These are phyloP conservation scores for Buddleja alternifolia DNA, from an alignment of 257 asterid species.

Conservation along the genomic window DNA sequence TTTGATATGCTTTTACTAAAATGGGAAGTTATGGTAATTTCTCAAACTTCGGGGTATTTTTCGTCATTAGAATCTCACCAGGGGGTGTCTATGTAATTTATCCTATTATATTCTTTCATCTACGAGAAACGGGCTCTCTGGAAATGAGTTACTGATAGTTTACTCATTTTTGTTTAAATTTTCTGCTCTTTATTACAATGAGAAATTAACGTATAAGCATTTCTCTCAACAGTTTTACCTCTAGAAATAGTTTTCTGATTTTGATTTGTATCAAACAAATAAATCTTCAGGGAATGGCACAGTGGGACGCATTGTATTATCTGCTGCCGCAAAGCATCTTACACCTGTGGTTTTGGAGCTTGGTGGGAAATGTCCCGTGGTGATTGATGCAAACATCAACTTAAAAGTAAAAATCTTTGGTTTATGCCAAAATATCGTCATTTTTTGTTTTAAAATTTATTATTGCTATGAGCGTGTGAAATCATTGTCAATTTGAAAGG, in stretches of 20 bases:
- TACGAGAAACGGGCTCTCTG: too few relatives aligned
- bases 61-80: too few relatives aligned
- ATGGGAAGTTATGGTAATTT: too few relatives aligned
- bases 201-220: background rate
- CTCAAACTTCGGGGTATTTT: too few relatives aligned
- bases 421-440: background rate
- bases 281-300: conserved; percentile 63
- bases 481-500: conserved; percentile 42
- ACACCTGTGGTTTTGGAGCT: conserved; percentile 91
- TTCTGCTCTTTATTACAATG: background rate
- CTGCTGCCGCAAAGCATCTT: conserved; percentile 95
- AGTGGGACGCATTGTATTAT: conserved; percentile 78
- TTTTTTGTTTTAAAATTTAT: too few relatives aligned
- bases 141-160: background rate
- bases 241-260: background rate
- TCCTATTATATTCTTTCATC: too few relatives aligned
- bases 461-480: background rate
- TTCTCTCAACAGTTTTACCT: background rate
- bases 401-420: conserved; percentile 47
- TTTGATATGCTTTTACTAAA: too few relatives aligned
- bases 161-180: background rate
- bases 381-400: conserved; percentile 69
- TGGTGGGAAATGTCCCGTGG: conserved; percentile 84
- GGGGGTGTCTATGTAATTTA: too few relatives aligned
- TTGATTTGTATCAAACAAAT: background rate